Base-by-base conservation (phyloP, 164 flowering plant species). In the Aristolochia californica region DNA sequence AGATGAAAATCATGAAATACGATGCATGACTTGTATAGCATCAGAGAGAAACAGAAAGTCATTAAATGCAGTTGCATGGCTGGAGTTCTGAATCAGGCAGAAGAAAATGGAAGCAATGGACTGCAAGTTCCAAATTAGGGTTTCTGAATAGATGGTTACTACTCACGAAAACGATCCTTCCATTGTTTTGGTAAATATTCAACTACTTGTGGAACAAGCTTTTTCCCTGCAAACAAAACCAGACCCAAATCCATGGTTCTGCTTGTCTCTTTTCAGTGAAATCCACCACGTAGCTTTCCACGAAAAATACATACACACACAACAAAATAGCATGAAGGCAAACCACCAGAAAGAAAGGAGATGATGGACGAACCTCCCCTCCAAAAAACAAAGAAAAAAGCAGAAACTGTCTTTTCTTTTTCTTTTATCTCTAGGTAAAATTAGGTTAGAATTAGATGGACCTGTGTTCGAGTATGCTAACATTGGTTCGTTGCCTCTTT, bases 401-500 rank as follows among this genome's bases (percentile, higher is more conserved):
- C 34, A 52, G 24, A 59, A 54, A 8, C 47, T 53, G 22, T 48
- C 7, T 45, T n/a, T 43, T 21, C 20, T 45, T 47, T 13, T 18
- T 23, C 12, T 45, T n/a, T 11, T 45, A 2, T 45, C 3, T 2
- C 20, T 28, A 28, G 30, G 30, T 28, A 2, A 28, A 28, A 28
- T 28, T 34, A 34, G 40, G 7, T 28, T 28, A 28, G 7, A 2
- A 43, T 63, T 63, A 77, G 62, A 76, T 66, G 63, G 81, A 77
- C 72, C 78, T 73, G 72, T 74, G 75, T 71, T 77, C 80, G 53
- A 79, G 62, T 56, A 80, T 74, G 63, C 69, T 78, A 55, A 67
- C 62, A 55, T 76, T 78, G 50, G 87, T 84, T 57, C 88, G 77
- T 66, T 87, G 95, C 56, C 90, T 79, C 80, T 87, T 87, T 16